These are phyloP conservation scores for Camelina hispida DNA, from an alignment of 345 rosid genomes.

Conservation along the genomic window DNA sequence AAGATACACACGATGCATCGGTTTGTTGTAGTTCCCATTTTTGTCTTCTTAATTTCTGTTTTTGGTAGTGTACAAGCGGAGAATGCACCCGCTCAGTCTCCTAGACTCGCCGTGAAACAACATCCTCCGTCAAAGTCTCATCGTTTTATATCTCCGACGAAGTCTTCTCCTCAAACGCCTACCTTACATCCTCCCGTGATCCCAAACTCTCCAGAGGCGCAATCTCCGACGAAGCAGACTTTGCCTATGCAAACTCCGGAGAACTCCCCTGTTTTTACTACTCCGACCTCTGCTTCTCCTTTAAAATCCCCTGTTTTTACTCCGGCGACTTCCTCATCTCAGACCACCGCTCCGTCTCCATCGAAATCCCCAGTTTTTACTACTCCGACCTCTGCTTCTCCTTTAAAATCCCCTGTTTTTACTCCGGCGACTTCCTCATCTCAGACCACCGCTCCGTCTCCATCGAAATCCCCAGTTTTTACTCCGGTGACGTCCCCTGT, in stretches of 20 bases:
- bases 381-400: conserved; percentile 1
- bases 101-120: conserved; percentile 22
- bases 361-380: conserved; percentile 34
- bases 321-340: not conserved
- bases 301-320: conserved; percentile 26
- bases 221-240: conserved; percentile 2
- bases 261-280: conserved; percentile 28
- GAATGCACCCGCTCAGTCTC: conserved; percentile 54
- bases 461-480: conserved; percentile 28
- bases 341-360: conserved; percentile 12
- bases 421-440: not conserved
- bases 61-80: conserved; percentile 40
- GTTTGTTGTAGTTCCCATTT: conserved; percentile 21
- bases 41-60: conserved; percentile 38
- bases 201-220: not conserved
- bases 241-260: conserved; percentile 31
- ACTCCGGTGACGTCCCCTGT: conserved; percentile 35
- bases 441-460: conserved; percentile 9
- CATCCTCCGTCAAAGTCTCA: conserved; percentile 1
- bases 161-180: conserved; percentile 29
- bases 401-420: conserved; percentile 19
- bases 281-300: conserved; percentile 35
- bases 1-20: conserved; percentile 28
- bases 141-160: conserved; percentile 37
- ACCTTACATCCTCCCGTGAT: conserved; percentile 34